Conservation (phyloP, 108 stramenopile species). For the Licmophora abbreviata region DNA sequence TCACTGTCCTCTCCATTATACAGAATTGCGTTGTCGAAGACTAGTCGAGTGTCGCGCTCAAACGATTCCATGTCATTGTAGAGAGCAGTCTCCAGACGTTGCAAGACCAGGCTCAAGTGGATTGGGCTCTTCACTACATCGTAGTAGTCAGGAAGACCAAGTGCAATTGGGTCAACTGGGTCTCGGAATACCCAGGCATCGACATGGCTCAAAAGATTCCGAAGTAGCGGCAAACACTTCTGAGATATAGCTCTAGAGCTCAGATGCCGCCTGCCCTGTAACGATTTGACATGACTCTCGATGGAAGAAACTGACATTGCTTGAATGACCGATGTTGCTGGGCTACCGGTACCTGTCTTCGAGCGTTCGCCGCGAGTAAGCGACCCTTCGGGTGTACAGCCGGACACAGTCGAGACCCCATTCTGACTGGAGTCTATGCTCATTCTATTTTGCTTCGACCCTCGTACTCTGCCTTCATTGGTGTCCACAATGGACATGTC, state of each 20-base stretch:
- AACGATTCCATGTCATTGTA: slow-evolving; percentile 65
- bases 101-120: slow-evolving; percentile 67
- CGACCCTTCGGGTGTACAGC: too few species aligned
- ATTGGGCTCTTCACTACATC: slow-evolving; percentile 87
- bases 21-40: slow-evolving; percentile 82
- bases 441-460: too few species aligned
- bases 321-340: slow-evolving; percentile 34
- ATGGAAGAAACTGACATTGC: slow-evolving; percentile 59
- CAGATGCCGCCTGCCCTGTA: slow-evolving; percentile 49
- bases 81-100: slow-evolving; percentile 64
- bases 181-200: slow-evolving; percentile 88
- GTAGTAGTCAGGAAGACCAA: slow-evolving; percentile 94
- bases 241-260: slow-evolving; percentile 65
- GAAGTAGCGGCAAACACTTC: slow-evolving; percentile 74
- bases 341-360: slow-evolving; percentile 5
- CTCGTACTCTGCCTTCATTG: too few species aligned
- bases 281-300: slow-evolving; percentile 66
- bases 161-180: slow-evolving; percentile 89
- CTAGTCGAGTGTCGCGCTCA: slow-evolving; percentile 55
- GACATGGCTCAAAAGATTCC: slow-evolving; percentile 67
- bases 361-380: too few species aligned
- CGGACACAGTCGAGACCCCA: too few species aligned
- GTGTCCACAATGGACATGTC: too few species aligned
- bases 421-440: too few species aligned
- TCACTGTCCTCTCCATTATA: slow-evolving; percentile 83